A percentile compares a stretch with the other conserved stretches of the same genome.
Conservation (phyloP, 176 grass and related monocot genomes). For the Zizania latifolia region DNA sequence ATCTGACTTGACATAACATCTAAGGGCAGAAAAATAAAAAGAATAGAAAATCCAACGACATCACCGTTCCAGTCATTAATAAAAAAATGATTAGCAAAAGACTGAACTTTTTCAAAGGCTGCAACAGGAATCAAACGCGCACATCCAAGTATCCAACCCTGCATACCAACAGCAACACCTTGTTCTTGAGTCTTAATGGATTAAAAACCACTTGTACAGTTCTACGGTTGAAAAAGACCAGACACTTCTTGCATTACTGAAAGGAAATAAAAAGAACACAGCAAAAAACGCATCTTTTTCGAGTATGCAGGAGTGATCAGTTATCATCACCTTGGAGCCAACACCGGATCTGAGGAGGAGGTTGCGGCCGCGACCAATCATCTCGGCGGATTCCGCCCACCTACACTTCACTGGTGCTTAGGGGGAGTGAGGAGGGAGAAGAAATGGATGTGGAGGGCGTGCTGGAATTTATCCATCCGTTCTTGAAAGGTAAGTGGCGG, state of each 20-base stretch:
- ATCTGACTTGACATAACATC: background rate
- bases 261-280: no score
- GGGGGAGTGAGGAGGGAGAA: background rate
- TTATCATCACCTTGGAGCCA: conserved; percentile 34
- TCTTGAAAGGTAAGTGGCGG: background rate
- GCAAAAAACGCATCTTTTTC: background rate
- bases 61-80: background rate
- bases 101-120: background rate
- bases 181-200: background rate
- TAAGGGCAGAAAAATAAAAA: background rate
- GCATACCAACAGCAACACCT: background rate
- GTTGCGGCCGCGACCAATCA: conserved; percentile 34
- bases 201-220: background rate
- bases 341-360: conserved; percentile 48
- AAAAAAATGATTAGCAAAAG: background rate
- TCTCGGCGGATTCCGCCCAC: conserved; percentile 27
- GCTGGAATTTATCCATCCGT: conserved; percentile 8
- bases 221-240: background rate
- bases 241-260: background rate
- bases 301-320: background rate
- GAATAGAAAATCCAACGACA: background rate
- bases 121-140: background rate
- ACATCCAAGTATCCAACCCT: background rate
- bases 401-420: conserved; percentile 25
- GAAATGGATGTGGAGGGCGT: background rate